Evolutionary conservation across 1,139 yeast species (phyloP), one percentile per base, ranked within the genome.

Genomic region (Ogataea hybrid): DNA sequence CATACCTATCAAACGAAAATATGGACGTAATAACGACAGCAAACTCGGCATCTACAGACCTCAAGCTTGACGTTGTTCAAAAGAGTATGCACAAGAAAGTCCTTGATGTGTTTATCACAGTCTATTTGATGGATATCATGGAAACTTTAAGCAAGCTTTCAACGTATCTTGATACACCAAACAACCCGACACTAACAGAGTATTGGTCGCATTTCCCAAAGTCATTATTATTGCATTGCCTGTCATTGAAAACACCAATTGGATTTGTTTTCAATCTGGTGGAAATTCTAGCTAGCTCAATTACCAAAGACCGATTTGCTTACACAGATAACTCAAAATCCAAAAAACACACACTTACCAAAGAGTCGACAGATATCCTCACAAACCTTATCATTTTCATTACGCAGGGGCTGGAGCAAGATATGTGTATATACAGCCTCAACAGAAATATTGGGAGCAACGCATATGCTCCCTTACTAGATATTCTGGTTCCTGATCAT

Each of bases 381-480:
- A 42, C 51, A n/a, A 50, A 51, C 27, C 40, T 73, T 5, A 60
- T 71, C 35, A 62, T 63, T 22, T 64, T 78, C 6, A 53, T 75
- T 29, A 59, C 71, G 21, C 71, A 32, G 63, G 78, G 73, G 21
- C 58, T 73, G 4, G 70, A 75, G 0, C 54, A 68, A 28, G 73
- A 69, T 43, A 68, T 73, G 39, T 61, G 65, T 59, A 65, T 73
- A 36, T 73, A 65, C 51, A 84, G 87, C 0, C 61, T 81, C 41
- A 79, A 77, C 53, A 56, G 83, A 48, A 50, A 69, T 2, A 47
- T 77, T 25, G 86, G 86, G 0, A 75, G 75, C 47, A 78, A 77
- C 49, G 45, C 49, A 4, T 77, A 59, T 39, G 46, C 54, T 15
- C 37, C 41, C 20, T 50, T 66, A 8, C 46, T 69, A 18, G 59